Evolutionary conservation across 2,329 filamentous ascomycete species (phyloP).

Genomic region (Paraconiothyrium brasiliense): DNA sequence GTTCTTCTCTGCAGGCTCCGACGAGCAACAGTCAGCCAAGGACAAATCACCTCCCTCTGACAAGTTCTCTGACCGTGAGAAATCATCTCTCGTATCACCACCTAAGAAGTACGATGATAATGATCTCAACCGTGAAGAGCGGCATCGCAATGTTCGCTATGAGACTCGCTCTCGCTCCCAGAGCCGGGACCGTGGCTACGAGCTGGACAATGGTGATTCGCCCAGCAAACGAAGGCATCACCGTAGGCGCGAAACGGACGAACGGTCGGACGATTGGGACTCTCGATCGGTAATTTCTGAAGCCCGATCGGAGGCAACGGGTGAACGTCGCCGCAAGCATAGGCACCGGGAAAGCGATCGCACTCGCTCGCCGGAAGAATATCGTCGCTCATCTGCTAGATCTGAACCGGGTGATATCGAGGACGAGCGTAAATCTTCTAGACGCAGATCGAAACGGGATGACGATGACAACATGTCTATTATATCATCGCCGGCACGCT

Average conservation of each 20-base stretch:
- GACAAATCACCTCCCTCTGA: slow-evolving; percentile 29
- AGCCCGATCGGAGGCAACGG: slow-evolving; percentile 46
- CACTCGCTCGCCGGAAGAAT: slow-evolving; percentile 41
- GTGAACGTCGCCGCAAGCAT: slow-evolving; percentile 47
- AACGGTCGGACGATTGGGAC: slow-evolving; percentile 52
- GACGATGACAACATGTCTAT: slow-evolving; percentile 56
- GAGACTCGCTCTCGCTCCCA: slow-evolving; percentile 36
- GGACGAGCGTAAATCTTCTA: slow-evolving; percentile 47
- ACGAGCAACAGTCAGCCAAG: slow-evolving; percentile 39
- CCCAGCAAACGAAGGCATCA: slow-evolving; percentile 42
- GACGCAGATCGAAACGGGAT: slow-evolving; percentile 53
- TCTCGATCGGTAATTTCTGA: slow-evolving; percentile 51
- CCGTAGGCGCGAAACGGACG: slow-evolving; percentile 46
- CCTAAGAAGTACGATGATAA: slow-evolving; percentile 40
- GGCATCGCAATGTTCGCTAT: slow-evolving; percentile 35
- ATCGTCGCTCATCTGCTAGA: slow-evolving; percentile 45
- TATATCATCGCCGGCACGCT: slow-evolving; percentile 51
- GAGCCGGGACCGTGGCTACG: slow-evolving; percentile 49
- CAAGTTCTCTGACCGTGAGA: slow-evolving; percentile 22
- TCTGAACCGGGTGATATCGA: slow-evolving; percentile 55
- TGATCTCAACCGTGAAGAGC: slow-evolving; percentile 41
- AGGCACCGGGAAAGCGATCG: slow-evolving; percentile 43
- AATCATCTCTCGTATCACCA: slow-evolving; percentile 34
- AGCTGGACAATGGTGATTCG: slow-evolving; percentile 40
- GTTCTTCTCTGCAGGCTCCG: slow-evolving; percentile 45